phyloP scores from a whole-genome alignment of 768 basidiomycete genomes.

The Auriscalpium vulgare region DNA sequence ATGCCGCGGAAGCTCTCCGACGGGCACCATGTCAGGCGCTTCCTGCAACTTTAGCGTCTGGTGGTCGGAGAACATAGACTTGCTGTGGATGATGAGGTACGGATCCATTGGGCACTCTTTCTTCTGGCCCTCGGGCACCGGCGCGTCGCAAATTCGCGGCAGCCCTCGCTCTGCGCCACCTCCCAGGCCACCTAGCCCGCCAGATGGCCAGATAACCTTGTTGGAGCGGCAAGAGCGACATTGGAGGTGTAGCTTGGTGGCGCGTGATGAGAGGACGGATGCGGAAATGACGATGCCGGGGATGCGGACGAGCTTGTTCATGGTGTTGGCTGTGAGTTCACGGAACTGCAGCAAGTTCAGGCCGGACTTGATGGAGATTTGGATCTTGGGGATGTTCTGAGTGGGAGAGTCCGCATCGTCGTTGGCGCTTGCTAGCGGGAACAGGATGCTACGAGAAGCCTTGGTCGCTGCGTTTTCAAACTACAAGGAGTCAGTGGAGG shows the following conservation, averaged over 20 bases:
- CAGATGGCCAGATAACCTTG: slow-evolving; percentile 68
- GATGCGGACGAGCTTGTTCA: slow-evolving; percentile 93
- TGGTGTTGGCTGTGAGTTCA: slow-evolving; percentile 86
- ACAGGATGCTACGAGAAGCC: slow-evolving; percentile 76
- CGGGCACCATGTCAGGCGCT: slow-evolving; percentile 98
- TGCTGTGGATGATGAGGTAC: slow-evolving; percentile 90
- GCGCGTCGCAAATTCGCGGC: slow-evolving; percentile 82
- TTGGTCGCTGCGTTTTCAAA: slow-evolving; percentile 89
- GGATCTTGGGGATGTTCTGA: slow-evolving; percentile 59
- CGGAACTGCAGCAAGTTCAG: slow-evolving; percentile 92
- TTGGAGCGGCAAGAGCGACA: slow-evolving; percentile 84
- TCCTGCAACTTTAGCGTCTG: slow-evolving; percentile 97
- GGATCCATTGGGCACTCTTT: slow-evolving; percentile 96
- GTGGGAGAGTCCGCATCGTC: slow-evolving; percentile 38
- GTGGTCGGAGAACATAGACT: slow-evolving; percentile 91
- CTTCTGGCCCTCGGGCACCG: slow-evolving; percentile 70
- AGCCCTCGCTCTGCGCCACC: slow-evolving; percentile 78
- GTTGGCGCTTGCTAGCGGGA: slow-evolving; percentile 59
- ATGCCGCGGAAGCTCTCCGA: slow-evolving; percentile 94
- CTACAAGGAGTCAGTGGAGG: slow-evolving; percentile 30
- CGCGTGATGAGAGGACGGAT: slow-evolving; percentile 86
- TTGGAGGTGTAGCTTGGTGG: slow-evolving; percentile 86
- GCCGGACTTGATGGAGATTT: slow-evolving; percentile 83
- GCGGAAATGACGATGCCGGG: slow-evolving; percentile 98
- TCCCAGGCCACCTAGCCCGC: slow-evolving; percentile 81